These are phyloP conservation scores for Arabidopsis suecica DNA, from an alignment of 345 rosid genomes.

Conservation along the genomic window DNA sequence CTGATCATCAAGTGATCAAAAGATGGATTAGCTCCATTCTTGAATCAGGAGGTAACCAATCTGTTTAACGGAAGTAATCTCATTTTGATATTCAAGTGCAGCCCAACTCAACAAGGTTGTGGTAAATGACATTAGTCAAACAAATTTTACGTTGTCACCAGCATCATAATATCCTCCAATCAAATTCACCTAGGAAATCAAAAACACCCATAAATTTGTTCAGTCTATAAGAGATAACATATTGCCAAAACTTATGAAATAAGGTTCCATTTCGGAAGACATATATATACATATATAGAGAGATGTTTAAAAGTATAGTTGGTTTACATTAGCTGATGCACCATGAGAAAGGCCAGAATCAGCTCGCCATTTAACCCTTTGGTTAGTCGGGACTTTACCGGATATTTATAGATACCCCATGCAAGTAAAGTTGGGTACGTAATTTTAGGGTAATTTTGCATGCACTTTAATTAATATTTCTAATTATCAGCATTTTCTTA, in stretches of 20 bases:
- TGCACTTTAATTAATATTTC: not conserved
- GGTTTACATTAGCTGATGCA: slow-evolving; percentile 57
- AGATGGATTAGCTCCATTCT: too few relatives aligned
- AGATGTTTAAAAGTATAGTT: not conserved
- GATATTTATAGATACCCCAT: slow-evolving; percentile 49
- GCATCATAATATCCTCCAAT: slow-evolving; percentile 89
- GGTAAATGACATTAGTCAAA: slow-evolving; percentile 79
- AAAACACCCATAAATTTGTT: too few relatives aligned
- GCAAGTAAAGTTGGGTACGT: slow-evolving; percentile 41
- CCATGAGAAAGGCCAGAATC: slow-evolving; percentile 79
- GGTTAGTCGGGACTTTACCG: slow-evolving; percentile 62
- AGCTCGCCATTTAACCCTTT: slow-evolving; percentile 70
- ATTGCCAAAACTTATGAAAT: not conserved
- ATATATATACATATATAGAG: not conserved
- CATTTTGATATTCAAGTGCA: slow-evolving; percentile 59
- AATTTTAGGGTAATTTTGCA: slow-evolving; percentile 31
- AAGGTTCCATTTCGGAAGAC: not conserved
- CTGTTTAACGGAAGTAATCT: slow-evolving; percentile 61
- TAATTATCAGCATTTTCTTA: too few relatives aligned
- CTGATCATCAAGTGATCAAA: too few relatives aligned
- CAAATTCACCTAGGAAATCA: slow-evolving; percentile 62
- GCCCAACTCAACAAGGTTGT: slow-evolving; percentile 78
- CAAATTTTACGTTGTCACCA: slow-evolving; percentile 87
- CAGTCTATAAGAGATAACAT: too few relatives aligned
- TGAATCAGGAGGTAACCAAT: slow-evolving; percentile 47